phyloP scores from a whole-genome alignment of 148 eudicot species.

The Mesembryanthemum crystallinum region DNA sequence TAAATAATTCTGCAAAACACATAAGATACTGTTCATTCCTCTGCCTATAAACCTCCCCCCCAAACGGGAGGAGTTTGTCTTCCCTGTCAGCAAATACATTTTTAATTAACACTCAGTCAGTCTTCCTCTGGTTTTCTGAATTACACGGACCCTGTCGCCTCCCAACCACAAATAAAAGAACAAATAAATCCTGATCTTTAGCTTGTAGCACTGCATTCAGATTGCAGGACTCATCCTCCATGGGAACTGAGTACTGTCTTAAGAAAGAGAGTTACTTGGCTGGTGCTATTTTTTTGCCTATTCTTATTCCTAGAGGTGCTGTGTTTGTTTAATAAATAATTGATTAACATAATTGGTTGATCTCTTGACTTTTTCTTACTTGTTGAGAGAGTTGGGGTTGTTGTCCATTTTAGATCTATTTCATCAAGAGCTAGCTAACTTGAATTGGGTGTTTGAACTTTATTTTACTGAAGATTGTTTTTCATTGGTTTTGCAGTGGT shows the following conservation, averaged over 20 bases:
- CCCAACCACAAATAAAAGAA: background rate
- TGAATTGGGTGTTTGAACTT: background rate
- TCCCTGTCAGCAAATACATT: background rate
- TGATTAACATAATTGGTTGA: background rate
- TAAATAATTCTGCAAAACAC: background rate
- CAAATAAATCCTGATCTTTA: background rate
- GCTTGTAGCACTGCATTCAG: background rate
- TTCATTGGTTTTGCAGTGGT: constrained; percentile 52
- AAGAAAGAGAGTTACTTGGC: background rate
- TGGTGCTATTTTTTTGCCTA: background rate
- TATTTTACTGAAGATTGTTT: background rate
- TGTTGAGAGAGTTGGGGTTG: too few relatives aligned
- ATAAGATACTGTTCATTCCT: background rate
- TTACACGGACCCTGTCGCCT: background rate
- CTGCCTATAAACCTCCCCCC: background rate
- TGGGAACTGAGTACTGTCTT: background rate
- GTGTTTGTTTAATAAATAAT: background rate
- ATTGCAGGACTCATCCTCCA: background rate
- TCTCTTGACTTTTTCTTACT: background rate
- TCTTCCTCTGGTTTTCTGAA: background rate
- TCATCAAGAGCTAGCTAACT: background rate
- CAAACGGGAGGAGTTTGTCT: too few relatives aligned
- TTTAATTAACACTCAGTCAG: too few relatives aligned
- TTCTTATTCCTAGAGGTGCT: background rate
- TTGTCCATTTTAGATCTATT: background rate